Evolutionary conservation across 2,329 filamentous ascomycete genomes (phyloP).

Genomic region (Bisporella sp.): DNA sequence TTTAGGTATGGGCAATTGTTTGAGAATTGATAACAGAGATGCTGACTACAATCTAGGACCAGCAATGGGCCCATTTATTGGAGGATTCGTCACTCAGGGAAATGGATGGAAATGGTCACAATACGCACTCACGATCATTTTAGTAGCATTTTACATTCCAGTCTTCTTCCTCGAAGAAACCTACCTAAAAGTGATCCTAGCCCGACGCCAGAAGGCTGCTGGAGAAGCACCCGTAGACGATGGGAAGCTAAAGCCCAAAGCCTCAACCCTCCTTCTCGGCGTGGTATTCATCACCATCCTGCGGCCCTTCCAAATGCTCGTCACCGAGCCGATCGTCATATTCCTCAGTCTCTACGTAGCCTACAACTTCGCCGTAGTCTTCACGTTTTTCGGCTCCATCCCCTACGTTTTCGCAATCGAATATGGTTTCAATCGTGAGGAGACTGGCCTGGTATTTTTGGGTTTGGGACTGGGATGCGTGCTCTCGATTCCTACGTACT

Average conservation of each 20-base stretch:
- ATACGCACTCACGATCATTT: slow-evolving; percentile 9
- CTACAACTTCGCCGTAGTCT: slow-evolving; percentile 44
- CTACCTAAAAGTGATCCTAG: slow-evolving; percentile 13
- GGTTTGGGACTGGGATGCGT: slow-evolving; percentile 8
- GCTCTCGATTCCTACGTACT: slow-evolving; percentile 17
- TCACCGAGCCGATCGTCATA: slow-evolving; percentile 56
- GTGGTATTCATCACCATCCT: slow-evolving; percentile 12
- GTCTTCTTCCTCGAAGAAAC: slow-evolving; percentile 11
- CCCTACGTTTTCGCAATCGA: slow-evolving; percentile 38
- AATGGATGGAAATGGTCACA: slow-evolving; percentile 15
- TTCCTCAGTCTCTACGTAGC: slow-evolving; percentile 44
- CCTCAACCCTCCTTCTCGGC: slow-evolving; percentile 3
- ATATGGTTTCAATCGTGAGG: slow-evolving; percentile 34
- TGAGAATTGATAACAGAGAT: no score
- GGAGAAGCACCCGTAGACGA: background rate
- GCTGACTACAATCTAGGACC: slow-evolving; percentile 1
- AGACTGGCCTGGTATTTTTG: slow-evolving; percentile 13
- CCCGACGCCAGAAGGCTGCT: background rate
- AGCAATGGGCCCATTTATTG: slow-evolving; percentile 13
- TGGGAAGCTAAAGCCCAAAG: slow-evolving; percentile 1
- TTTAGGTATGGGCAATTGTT: background rate
- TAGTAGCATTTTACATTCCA: slow-evolving; percentile 2
- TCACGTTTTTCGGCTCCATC: slow-evolving; percentile 44
- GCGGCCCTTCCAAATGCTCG: slow-evolving; percentile 46
- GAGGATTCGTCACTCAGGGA: slow-evolving; percentile 11